Evolutionary conservation across 2,329 filamentous ascomycete species (phyloP).

Genomic region (Neonectria punicea): DNA sequence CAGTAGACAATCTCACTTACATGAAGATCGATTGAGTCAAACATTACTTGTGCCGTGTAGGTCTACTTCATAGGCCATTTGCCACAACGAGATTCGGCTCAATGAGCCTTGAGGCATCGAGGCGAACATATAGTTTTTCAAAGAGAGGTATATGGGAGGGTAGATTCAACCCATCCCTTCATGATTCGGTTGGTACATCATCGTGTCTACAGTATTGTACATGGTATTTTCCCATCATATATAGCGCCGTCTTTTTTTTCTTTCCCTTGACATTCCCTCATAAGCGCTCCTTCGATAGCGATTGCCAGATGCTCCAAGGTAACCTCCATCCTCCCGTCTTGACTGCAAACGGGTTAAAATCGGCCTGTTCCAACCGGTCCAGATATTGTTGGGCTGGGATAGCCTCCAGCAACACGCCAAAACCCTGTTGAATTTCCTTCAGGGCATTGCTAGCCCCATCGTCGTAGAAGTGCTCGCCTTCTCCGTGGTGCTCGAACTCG

Average conservation of each 20-base stretch:
- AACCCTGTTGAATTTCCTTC: conserved; percentile 67
- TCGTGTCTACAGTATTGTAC: conserved; percentile 30
- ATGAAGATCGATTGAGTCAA: too few relatives aligned
- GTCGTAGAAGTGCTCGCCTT: conserved; percentile 71
- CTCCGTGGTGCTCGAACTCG: conserved; percentile 87
- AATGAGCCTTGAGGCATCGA: background rate
- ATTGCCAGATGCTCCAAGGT: conserved; percentile 77
- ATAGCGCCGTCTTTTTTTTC: background rate
- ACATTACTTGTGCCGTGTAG: too few relatives aligned
- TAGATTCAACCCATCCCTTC: background rate
- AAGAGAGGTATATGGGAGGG: conserved; percentile 2
- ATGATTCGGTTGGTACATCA: conserved; percentile 22
- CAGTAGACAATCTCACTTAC: too few relatives aligned
- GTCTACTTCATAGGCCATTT: too few relatives aligned
- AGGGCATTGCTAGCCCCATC: conserved; percentile 49
- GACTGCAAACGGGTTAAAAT: conserved; percentile 85
- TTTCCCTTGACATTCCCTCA: conserved; percentile 39
- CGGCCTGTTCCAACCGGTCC: conserved; percentile 76
- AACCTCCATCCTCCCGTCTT: conserved; percentile 78
- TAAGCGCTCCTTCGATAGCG: conserved; percentile 60
- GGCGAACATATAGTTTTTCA: background rate
- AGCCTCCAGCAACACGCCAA: conserved; percentile 84
- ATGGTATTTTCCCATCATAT: conserved; percentile 9
- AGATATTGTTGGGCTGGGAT: conserved; percentile 83
- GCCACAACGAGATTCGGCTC: too few relatives aligned